These are phyloP conservation scores for Trichoderma asperellum DNA, from an alignment of 2,329 filamentous ascomycete species.

Conservation along the genomic window DNA sequence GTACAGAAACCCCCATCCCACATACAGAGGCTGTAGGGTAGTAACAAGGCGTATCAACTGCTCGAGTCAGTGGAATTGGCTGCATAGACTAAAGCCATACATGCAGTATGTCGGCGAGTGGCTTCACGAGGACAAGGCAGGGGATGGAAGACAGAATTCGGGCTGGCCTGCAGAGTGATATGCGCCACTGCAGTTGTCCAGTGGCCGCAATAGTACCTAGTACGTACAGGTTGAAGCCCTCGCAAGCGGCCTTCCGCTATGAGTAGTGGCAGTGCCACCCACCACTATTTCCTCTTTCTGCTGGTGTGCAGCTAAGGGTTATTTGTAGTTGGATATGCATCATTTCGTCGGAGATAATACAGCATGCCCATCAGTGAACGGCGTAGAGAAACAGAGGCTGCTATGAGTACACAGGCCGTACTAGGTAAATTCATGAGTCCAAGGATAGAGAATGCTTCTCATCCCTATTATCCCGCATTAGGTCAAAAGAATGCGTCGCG, in stretches of 20 bases:
- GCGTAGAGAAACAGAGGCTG: not conserved
- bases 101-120: conserved; percentile 9
- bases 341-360: not conserved
- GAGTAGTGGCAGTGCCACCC: not conserved
- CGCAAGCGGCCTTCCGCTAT: not conserved
- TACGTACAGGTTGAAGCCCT: not conserved
- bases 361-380: not conserved
- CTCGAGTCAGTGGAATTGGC: conserved; percentile 13
- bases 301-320: not conserved
- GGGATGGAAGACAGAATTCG: not conserved
- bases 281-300: not conserved
- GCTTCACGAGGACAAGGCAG: not conserved
- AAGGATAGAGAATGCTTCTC: not conserved
- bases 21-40: conserved; percentile 12
- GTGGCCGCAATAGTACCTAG: not conserved
- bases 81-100: conserved; percentile 3
- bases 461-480: not conserved
- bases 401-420: not conserved
- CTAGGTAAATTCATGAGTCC: not conserved
- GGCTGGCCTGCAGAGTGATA: conserved; percentile 6
- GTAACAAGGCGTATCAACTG: not conserved
- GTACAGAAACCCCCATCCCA: not conserved
- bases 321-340: not conserved
- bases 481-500: conserved; percentile 6
- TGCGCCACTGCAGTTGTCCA: conserved; percentile 17